phyloP scores from a whole-genome alignment of 805 yeast genomes.

The Metschnikowia santaceciliae region DNA sequence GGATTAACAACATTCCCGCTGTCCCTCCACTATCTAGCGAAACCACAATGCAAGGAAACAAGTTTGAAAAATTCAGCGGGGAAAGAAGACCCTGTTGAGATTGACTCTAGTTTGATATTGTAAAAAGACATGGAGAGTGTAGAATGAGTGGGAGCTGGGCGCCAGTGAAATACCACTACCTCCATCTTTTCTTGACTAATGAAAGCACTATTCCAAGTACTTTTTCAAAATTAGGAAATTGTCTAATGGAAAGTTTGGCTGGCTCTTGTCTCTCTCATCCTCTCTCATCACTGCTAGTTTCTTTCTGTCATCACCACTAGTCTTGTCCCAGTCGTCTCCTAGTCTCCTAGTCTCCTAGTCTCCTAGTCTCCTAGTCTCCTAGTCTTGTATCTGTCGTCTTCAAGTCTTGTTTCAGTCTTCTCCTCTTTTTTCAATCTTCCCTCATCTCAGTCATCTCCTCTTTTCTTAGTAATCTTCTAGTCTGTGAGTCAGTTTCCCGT shows the following conservation, averaged over 20 bases:
- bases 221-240: conserved; percentile 31
- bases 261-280: no score
- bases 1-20: background rate
- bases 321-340: no score
- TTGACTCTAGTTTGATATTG: conserved; percentile 39
- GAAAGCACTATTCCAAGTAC: conserved; percentile 33
- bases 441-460: no score
- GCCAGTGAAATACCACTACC: conserved; percentile 42
- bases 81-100: conserved; percentile 39
- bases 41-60: conserved; percentile 26
- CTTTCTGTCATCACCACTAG: no score
- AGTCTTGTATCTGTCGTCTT: no score
- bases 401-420: no score
- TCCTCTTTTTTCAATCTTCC: no score
- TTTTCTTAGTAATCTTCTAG: no score
- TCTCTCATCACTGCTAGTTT: no score
- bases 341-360: no score
- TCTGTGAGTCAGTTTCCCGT: no score
- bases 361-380: no score
- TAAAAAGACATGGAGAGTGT: conserved; percentile 37
- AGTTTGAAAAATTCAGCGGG: conserved; percentile 26
- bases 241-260: conserved; percentile 38
- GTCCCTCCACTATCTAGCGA: conserved; percentile 25
- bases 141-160: conserved; percentile 43
- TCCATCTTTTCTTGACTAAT: conserved; percentile 34